phyloP scores from a whole-genome alignment of 2,329 filamentous ascomycete genomes.

The Albifimbria verrucaria region DNA sequence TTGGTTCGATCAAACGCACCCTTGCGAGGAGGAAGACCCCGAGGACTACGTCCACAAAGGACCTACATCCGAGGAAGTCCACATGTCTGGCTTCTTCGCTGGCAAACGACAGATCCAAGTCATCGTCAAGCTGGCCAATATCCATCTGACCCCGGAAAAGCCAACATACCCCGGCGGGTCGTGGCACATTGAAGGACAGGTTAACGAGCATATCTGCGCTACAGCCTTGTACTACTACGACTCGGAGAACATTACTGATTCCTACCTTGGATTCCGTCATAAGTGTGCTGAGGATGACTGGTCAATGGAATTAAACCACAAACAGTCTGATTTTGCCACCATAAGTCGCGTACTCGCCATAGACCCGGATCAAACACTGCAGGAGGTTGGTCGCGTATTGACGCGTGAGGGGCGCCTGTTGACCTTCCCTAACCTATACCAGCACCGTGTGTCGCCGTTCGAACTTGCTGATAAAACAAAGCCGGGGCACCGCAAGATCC shows the following conservation, averaged over 20 bases:
- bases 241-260: slow-evolving; percentile 55
- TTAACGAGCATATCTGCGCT: slow-evolving; percentile 63
- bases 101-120: slow-evolving; percentile 47
- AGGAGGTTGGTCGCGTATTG: slow-evolving; percentile 43
- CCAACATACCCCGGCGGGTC: slow-evolving; percentile 49
- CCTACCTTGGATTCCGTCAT: slow-evolving; percentile 48
- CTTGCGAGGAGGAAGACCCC: slow-evolving; percentile 8
- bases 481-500: slow-evolving; percentile 56
- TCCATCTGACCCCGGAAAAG: slow-evolving; percentile 57
- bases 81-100: slow-evolving; percentile 24
- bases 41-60: slow-evolving; percentile 1
- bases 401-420: slow-evolving; percentile 47
- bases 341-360: slow-evolving; percentile 34
- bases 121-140: slow-evolving; percentile 60
- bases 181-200: slow-evolving; percentile 54
- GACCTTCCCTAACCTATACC: slow-evolving; percentile 52
- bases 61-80: slow-evolving; percentile 18
- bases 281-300: slow-evolving; percentile 27
- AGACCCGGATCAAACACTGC: slow-evolving; percentile 14
- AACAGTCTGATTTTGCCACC: slow-evolving; percentile 29
- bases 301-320: slow-evolving; percentile 17
- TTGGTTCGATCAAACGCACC: slow-evolving; percentile 28
- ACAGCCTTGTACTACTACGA: slow-evolving; percentile 63
- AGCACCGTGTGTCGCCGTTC: slow-evolving; percentile 52
- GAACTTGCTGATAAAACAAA: slow-evolving; percentile 45